phyloP scores from a whole-genome alignment of 192 early-diverging fungal species.

The Linnemannia hyalina region DNA sequence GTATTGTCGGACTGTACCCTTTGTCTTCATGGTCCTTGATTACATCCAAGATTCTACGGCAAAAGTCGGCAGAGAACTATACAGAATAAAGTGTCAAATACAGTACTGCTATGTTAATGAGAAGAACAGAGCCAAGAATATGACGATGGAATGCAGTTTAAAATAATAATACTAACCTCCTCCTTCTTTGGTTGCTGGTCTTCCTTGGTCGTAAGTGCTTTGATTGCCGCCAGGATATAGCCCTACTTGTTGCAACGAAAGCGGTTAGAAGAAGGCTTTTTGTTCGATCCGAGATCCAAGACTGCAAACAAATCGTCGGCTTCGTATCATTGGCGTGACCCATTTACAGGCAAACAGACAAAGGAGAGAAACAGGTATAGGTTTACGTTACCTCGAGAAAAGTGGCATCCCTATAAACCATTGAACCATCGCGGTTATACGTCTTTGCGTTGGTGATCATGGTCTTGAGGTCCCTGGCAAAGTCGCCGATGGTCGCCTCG shows the following conservation, averaged over 20 bases:
- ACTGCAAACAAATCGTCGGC: not conserved
- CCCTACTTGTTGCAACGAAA: constrained; percentile 6
- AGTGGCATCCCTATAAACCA: constrained; percentile 62
- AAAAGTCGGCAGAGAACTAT: constrained; percentile 26
- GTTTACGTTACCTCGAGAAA: constrained; percentile 52
- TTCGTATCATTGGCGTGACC: not conserved
- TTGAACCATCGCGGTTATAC: constrained; percentile 64
- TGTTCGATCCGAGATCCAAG: not conserved
- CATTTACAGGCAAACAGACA: not conserved
- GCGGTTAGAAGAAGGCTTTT: constrained; percentile 1
- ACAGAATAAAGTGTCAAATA: not conserved
- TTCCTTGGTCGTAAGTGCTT: constrained; percentile 16
- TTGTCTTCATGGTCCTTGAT: constrained; percentile 25
- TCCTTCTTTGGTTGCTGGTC: constrained; percentile 4
- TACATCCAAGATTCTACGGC: constrained; percentile 8
- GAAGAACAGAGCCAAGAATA: not conserved
- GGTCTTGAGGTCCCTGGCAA: constrained; percentile 57
- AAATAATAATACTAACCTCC: constrained; percentile 21
- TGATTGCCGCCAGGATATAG: constrained; percentile 35
- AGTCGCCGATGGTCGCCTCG: constrained; percentile 10
- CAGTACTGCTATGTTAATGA: not conserved
- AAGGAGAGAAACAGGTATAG: not conserved
- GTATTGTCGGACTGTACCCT: not conserved
- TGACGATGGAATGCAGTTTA: not conserved
- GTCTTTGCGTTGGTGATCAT: constrained; percentile 66